Evolutionary conservation across 164 flowering plant species (phyloP).

Genomic region (Kingdonia uniflora): DNA sequence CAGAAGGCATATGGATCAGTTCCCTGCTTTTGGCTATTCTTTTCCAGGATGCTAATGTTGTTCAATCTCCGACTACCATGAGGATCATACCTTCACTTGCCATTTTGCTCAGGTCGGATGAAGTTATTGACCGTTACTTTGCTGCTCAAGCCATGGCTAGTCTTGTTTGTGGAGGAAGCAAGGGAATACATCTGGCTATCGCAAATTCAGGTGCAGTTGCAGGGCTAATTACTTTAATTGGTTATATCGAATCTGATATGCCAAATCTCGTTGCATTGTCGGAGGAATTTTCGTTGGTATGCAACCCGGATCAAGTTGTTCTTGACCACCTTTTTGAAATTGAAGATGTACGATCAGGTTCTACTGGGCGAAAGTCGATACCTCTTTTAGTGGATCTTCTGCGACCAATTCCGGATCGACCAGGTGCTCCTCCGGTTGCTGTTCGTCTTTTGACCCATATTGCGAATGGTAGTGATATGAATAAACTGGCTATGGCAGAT

Average conservation of each 20-base stretch:
- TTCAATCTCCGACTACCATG: conserved; percentile 42
- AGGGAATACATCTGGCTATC: conserved; percentile 45
- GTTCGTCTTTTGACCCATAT: conserved; percentile 50
- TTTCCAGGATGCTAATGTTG: conserved; percentile 58
- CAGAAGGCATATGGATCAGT: conserved; percentile 71
- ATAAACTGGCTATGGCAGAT: conserved; percentile 72
- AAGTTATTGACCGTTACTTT: conserved; percentile 56
- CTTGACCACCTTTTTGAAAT: conserved; percentile 59
- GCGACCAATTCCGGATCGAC: conserved; percentile 81
- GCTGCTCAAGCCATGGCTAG: conserved; percentile 85
- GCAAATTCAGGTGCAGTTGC: conserved; percentile 79
- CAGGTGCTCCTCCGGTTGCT: conserved; percentile 70
- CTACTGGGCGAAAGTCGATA: conserved; percentile 65
- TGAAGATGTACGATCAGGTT: conserved; percentile 64
- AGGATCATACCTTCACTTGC: conserved; percentile 62
- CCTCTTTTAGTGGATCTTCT: conserved; percentile 76
- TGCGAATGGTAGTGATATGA: conserved; percentile 69
- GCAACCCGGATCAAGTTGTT: conserved; percentile 61
- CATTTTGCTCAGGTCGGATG: conserved; percentile 56
- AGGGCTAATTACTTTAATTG: conserved; percentile 57
- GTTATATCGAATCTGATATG: conserved; percentile 56
- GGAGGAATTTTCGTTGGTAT: conserved; percentile 56
- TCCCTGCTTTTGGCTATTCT: conserved; percentile 61
- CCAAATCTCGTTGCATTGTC: conserved; percentile 53
- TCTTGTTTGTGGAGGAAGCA: conserved; percentile 50